phyloP scores from a whole-genome alignment of 1,284 basidiomycete species.

The Sporisorium sorghi region DNA sequence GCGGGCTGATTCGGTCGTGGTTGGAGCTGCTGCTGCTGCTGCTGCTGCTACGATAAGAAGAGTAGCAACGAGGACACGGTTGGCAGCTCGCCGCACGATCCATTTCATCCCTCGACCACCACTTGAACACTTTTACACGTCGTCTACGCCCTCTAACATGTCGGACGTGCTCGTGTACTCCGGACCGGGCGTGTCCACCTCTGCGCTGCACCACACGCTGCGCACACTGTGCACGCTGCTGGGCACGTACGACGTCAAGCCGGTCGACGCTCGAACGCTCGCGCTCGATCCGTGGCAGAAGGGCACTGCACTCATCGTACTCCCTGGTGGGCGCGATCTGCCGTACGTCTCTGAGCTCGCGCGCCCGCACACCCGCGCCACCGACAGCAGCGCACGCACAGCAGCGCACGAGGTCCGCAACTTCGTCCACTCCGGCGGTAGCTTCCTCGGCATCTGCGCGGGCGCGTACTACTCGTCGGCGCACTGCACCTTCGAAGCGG shows the following conservation, averaged over 20 bases:
- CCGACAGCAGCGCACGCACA: constrained; percentile 7
- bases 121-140: background rate
- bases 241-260: constrained; percentile 60
- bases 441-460: constrained; percentile 77
- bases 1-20: background rate
- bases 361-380: constrained; percentile 19
- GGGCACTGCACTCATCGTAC: constrained; percentile 52
- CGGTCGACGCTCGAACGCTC: constrained; percentile 46
- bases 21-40: background rate
- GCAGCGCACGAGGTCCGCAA: constrained; percentile 71
- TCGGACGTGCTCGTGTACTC: constrained; percentile 64
- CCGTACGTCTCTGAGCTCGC: constrained; percentile 56
- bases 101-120: background rate
- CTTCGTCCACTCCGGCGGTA: constrained; percentile 78
- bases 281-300: constrained; percentile 61
- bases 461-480: constrained; percentile 74
- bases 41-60: no score
- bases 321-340: constrained; percentile 62
- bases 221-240: constrained; percentile 50
- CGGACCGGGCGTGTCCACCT: constrained; percentile 62
- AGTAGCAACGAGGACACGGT: background rate
- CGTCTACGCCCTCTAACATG: constrained; percentile 42
- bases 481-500: constrained; percentile 73
- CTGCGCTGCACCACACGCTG: constrained; percentile 60
- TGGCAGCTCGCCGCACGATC: background rate